Evolutionary conservation across 2,329 filamentous ascomycete species (phyloP), one percentile per base, ranked within the genome.

Genomic region (Alternaria ventricosa): DNA sequence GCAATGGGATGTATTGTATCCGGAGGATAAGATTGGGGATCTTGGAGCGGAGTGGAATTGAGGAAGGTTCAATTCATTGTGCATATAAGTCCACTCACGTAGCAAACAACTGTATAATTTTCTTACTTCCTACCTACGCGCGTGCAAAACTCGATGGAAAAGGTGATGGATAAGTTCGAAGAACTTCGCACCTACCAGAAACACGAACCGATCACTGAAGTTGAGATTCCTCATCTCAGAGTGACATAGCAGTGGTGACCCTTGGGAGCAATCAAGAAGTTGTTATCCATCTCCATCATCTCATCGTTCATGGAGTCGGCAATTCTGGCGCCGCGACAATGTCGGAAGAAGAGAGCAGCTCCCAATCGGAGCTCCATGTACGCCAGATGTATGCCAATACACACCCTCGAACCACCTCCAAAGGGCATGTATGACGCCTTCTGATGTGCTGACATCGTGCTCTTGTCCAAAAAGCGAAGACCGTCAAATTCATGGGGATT

Each of bases 321-420:
- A n/a, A 80, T n/a, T 36, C 55, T 68, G 4, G 74, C 61, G 3
- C 74, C 72, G 30, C 62, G 69, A 60, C 82, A 86, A 20, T 82
- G 71, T 0, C 80, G 79, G 69, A 88, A 87, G 70, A 89, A 87
- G 4, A 81, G 71, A 0, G 85, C 83, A 0, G 83, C 78, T 0
- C 80, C 83, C 20, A 86, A 79, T 5, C 86, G 81, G 27, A 88
- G 73, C 69, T 88, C 86, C 73, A 86, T 85, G 15, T 79, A 78
- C 0, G 90, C 90, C 67, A 92, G 87, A 70, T 92, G 89, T 3
- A 88, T 86, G 0, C 90, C 90, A 5, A 92, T 81, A 67, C 90
- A 92, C 79, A 89, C 88, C 25, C 89, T 82, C 0, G 89, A 88
- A 0, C 90, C 90, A 15, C 86, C 89, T 2, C 89, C 87, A 75